Evolutionary conservation across 176 grass and related monocot genomes (phyloP), one percentile per base, ranked within the genome.

Genomic region (Stipa capillata): DNA sequence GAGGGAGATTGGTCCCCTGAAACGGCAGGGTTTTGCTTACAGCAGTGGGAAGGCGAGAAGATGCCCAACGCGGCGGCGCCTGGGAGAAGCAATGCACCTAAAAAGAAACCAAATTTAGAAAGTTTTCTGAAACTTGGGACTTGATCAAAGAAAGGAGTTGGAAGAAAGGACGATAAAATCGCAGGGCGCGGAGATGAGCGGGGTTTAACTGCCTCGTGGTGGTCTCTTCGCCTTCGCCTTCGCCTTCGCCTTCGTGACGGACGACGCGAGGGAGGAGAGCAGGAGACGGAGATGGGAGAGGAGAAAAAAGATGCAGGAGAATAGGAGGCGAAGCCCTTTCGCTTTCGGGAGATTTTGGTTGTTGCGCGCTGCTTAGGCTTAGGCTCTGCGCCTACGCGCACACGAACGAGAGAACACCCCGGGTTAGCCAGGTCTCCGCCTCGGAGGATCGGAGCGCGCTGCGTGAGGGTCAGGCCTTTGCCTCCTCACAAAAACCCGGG

Each of bases 301-400:
- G 64, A 25, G 59, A 27, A 20, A 13, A 31, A 5, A 31, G 4
- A 57, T 14, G 54, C n/a, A n/a, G 16, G 17, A 18, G 60, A 45
- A 36, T n/a, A n/a, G n/a, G n/a, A 61, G 43, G 65, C 18, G 54
- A 70, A 62, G 74, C 66, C 34, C 7, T 2, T 33, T 48, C 8
- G 66, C 71, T 84, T 45, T 34, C 20, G 72, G 44, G 62, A 77
- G 72, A 21, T 69, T 69, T 57, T 34, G 61, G 49, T 27, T 29
- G 36, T 42, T 50, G 34, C 62, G 23, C 5, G n/a, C n/a, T n/a
- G n/a, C n/a, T n/a, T n/a, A n/a, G n/a, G n/a, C n/a, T n/a, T n/a
- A n/a, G n/a, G n/a, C n/a, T n/a, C n/a, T n/a, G n/a, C n/a, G n/a
- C n/a, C n/a, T n/a, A 33, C 16, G 17, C 16, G 17, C 18, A 10